These are phyloP conservation scores for Trematosphaeria pertusa DNA, from an alignment of 2,329 filamentous ascomycete species.

Conservation along the genomic window DNA sequence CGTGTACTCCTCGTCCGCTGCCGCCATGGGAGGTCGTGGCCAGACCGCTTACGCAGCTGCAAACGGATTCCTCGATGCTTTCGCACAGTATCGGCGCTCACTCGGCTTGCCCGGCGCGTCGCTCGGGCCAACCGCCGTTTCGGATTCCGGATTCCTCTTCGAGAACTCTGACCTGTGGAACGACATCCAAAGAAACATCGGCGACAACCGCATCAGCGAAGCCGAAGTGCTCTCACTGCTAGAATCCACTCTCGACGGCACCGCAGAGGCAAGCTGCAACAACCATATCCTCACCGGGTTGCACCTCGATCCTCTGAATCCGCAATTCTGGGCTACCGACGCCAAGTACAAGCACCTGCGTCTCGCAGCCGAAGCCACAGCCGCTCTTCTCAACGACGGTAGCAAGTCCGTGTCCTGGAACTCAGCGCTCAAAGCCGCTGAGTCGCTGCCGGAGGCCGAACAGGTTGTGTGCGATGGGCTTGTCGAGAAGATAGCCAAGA, in stretches of 20 bases:
- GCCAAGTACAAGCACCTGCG: slow-evolving; percentile 34
- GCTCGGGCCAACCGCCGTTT: slow-evolving; percentile 34
- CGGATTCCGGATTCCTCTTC: slow-evolving; percentile 33
- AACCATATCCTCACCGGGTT: slow-evolving; percentile 38
- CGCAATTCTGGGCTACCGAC: slow-evolving; percentile 37
- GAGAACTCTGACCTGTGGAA: slow-evolving; percentile 23
- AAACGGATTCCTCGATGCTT: slow-evolving; percentile 46
- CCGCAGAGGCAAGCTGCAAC: slow-evolving; percentile 25
- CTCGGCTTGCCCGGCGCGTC: slow-evolving; percentile 29
- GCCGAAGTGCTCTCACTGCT: slow-evolving; percentile 35
- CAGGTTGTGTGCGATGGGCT: slow-evolving; percentile 28
- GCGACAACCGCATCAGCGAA: slow-evolving; percentile 32
- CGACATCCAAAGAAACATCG: slow-evolving; percentile 12
- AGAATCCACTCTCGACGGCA: slow-evolving; percentile 28
- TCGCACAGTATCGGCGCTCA: slow-evolving; percentile 27
- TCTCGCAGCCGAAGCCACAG: slow-evolving; percentile 26
- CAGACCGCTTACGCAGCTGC: slow-evolving; percentile 57
- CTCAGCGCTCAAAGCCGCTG: slow-evolving; percentile 29
- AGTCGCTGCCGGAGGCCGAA: slow-evolving; percentile 27
- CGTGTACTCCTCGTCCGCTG: slow-evolving; percentile 42
- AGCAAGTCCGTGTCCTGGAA: slow-evolving; percentile 25
- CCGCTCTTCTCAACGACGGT: slow-evolving; percentile 14
- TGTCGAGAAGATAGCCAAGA: slow-evolving; percentile 35
- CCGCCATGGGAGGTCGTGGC: slow-evolving; percentile 34
- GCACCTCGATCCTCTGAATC: slow-evolving; percentile 28